A percentile compares a stretch with the other conserved stretches of the same genome.
phyloP scores from a whole-genome alignment of 352 stramenopile species.

The Phytophthora kernoviae region DNA sequence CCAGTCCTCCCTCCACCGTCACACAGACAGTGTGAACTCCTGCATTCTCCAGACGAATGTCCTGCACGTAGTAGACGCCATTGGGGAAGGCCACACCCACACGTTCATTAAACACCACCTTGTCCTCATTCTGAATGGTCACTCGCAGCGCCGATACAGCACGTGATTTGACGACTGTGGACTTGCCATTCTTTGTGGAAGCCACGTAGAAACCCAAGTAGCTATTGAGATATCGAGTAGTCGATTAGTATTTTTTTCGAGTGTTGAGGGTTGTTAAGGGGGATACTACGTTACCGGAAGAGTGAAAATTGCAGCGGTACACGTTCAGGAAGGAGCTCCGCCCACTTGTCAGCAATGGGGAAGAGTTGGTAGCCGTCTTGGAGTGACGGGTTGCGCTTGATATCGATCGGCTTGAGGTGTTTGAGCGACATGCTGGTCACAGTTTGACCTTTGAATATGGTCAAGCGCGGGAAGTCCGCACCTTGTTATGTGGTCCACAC shows the following conservation, averaged over 20 bases:
- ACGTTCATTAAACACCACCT: constrained; percentile 71
- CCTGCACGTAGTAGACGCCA: constrained; percentile 83
- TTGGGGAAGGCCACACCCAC: constrained; percentile 68
- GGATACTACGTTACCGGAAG: constrained; percentile 52
- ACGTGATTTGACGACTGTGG: constrained; percentile 59
- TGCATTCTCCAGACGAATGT: constrained; percentile 62
- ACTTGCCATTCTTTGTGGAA: constrained; percentile 66
- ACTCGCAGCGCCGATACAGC: constrained; percentile 58
- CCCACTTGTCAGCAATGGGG: constrained; percentile 74
- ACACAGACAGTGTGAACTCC: constrained; percentile 72
- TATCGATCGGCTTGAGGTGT: constrained; percentile 68
- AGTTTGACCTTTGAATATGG: constrained; percentile 7
- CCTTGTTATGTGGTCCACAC: too few species aligned
- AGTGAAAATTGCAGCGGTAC: constrained; percentile 81
- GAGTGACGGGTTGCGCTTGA: constrained; percentile 44
- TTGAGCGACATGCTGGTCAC: constrained; percentile 70
- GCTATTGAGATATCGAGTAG: constrained; percentile 19
- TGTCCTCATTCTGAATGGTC: constrained; percentile 80
- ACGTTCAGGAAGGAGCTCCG: constrained; percentile 60
- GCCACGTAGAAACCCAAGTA: constrained; percentile 83
- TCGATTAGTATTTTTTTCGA: neutral
- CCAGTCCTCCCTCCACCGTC: constrained; percentile 56
- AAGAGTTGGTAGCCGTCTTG: constrained; percentile 69
- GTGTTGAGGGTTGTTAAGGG: too few species aligned
- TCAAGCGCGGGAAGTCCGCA: neutral